Conservation (phyloP, 768 basidiomycete genomes). For the Cyclocybe cylindracea region DNA sequence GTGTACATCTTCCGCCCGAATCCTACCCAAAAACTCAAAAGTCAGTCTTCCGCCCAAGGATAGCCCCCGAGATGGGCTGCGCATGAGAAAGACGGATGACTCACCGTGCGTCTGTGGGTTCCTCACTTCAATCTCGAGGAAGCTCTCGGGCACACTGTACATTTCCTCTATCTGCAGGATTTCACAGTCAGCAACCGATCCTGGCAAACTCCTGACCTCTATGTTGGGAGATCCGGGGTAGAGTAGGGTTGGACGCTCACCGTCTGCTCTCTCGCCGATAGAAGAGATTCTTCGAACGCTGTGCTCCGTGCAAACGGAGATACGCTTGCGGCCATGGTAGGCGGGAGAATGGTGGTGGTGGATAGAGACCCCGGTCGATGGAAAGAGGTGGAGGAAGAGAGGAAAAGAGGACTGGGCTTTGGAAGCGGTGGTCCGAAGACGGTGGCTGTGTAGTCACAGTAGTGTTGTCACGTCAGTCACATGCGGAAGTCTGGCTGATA, state of each 20-base stretch:
- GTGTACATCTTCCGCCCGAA: slow-evolving; percentile 93
- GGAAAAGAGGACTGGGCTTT: too few species aligned
- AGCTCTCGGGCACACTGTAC: slow-evolving; percentile 97
- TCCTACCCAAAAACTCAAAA: slow-evolving; percentile 58
- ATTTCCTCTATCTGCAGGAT: slow-evolving; percentile 87
- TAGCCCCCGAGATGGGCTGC: background rate
- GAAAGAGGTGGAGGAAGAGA: too few species aligned
- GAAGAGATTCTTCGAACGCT: slow-evolving; percentile 54
- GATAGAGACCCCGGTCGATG: too few species aligned
- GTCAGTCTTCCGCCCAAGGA: background rate
- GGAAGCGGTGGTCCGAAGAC: too few species aligned
- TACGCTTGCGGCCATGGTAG: slow-evolving; percentile 38
- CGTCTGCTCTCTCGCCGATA: slow-evolving; percentile 57
- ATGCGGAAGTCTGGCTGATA: too few species aligned
- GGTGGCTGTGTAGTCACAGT: too few species aligned
- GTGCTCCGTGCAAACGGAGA: slow-evolving; percentile 67
- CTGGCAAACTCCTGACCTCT: slow-evolving; percentile 11
- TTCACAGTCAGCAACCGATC: background rate
- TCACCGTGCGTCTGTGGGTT: slow-evolving; percentile 96
- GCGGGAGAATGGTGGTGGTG: too few species aligned
- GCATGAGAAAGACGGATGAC: slow-evolving; percentile 16
- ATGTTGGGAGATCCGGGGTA: slow-evolving; percentile 11
- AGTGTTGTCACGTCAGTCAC: too few species aligned
- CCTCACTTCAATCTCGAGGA: slow-evolving; percentile 95
- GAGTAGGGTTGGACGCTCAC: slow-evolving; percentile 33